phyloP scores from a whole-genome alignment of 331 rosid species.

The Erythrophleum ivorense region DNA sequence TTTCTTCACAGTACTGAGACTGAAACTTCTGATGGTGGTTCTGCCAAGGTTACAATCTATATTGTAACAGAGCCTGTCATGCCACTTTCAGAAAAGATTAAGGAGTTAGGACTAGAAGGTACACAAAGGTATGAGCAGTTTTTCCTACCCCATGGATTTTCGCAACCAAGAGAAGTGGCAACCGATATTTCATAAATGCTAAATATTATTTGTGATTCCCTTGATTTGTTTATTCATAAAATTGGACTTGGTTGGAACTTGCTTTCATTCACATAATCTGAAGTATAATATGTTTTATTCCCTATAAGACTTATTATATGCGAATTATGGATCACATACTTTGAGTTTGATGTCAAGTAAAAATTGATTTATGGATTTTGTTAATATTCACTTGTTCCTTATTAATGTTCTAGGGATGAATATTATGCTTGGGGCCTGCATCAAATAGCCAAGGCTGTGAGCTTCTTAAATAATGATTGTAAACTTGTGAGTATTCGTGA shows the following conservation, averaged over 20 bases:
- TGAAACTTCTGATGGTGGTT: conserved; percentile 69
- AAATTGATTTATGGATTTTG: conserved; percentile 21
- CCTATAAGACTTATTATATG: conserved; percentile 11
- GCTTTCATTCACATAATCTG: not conserved
- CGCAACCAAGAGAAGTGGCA: not conserved
- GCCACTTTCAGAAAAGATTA: conserved; percentile 85
- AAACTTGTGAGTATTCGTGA: conserved; percentile 78
- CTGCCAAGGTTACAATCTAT: conserved; percentile 81
- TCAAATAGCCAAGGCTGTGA: conserved; percentile 96
- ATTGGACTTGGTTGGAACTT: not conserved
- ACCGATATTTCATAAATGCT: conserved; percentile 8
- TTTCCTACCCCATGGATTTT: conserved; percentile 17
- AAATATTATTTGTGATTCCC: not conserved
- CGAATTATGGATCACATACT: not conserved
- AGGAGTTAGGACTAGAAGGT: conserved; percentile 85
- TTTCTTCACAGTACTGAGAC: conserved; percentile 94
- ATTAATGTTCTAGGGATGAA: conserved; percentile 74
- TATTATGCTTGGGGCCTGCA: conserved; percentile 95
- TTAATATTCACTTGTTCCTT: conserved; percentile 14
- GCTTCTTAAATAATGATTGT: conserved; percentile 98
- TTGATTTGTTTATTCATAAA: not conserved
- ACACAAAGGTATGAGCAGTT: conserved; percentile 74
- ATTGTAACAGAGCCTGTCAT: conserved; percentile 97
- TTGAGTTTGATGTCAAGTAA: conserved; percentile 31
- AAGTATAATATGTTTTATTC: not conserved